Evolutionary conservation across 306 rosid genomes (phyloP).

Genomic region (Fragaria nilgerrensis): DNA sequence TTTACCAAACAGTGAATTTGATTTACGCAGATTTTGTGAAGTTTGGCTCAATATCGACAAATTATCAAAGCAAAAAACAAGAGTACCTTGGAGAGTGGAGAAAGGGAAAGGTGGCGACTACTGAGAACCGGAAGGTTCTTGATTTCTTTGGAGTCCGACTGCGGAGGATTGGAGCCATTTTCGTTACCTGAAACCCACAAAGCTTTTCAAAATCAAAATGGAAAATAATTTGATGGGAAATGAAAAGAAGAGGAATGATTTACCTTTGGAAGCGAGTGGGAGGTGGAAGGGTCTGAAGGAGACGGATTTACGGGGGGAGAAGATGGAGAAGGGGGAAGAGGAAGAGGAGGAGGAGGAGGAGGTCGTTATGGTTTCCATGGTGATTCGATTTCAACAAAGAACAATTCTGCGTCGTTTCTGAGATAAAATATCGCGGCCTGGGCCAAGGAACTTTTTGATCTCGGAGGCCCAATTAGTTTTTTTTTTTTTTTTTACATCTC

Average conservation of each 20-base stretch:
- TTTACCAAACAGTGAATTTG: not conserved
- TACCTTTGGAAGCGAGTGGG: conserved; percentile 61
- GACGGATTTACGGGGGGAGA: conserved; percentile 29
- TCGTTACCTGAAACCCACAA: conserved; percentile 47
- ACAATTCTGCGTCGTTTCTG: no score
- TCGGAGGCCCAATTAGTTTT: no score
- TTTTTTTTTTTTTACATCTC: no score
- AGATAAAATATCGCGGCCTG: no score
- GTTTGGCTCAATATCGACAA: not conserved
- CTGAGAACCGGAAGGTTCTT: conserved; percentile 50
- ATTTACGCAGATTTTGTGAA: not conserved
- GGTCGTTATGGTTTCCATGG: conserved; percentile 55
- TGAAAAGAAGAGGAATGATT: not conserved
- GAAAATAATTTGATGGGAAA: not conserved
- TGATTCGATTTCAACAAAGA: not conserved
- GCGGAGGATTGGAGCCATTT: conserved; percentile 35
- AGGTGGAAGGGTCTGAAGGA: conserved; percentile 35
- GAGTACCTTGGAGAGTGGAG: conserved; percentile 73
- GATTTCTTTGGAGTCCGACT: conserved; percentile 44
- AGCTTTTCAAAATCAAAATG: not conserved
- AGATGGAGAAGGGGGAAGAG: conserved; percentile 45
- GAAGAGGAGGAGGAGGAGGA: conserved; percentile 40
- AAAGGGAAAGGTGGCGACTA: conserved; percentile 61
- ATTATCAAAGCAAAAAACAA: not conserved
- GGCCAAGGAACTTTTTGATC: no score